phyloP scores from a whole-genome alignment of 208 protist genomes.

The Acanthamoeba lenticulata region DNA sequence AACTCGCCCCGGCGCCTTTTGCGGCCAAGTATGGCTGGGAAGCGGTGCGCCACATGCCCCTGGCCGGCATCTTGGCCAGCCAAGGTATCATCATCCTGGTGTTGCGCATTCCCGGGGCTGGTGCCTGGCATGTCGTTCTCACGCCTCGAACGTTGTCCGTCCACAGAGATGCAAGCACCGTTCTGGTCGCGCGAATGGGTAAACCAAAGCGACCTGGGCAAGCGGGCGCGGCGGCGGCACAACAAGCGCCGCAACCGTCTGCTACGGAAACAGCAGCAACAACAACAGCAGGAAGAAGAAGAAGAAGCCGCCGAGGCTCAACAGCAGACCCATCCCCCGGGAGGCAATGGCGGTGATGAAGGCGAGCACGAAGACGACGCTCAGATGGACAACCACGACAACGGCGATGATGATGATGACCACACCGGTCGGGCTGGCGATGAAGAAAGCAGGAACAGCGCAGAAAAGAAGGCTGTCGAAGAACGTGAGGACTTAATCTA shows the following conservation, averaged over 20 bases:
- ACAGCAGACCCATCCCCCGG: background rate
- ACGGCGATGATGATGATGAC: background rate
- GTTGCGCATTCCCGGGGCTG: background rate
- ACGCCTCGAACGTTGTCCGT: no score
- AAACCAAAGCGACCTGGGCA: background rate
- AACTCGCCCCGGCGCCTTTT: background rate
- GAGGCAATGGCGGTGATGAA: background rate
- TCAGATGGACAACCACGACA: no score
- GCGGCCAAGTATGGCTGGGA: constrained; percentile 13
- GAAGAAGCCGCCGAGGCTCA: background rate
- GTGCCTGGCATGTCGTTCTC: background rate
- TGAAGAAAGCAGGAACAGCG: background rate
- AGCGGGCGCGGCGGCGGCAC: background rate
- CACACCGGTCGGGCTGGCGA: background rate
- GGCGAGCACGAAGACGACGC: no score
- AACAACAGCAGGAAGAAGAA: background rate
- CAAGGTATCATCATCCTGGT: background rate
- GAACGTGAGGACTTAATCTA: background rate
- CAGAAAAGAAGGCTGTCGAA: background rate
- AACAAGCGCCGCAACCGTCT: constrained; percentile 9
- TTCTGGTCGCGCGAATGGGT: constrained; percentile 33
- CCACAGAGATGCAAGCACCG: background rate
- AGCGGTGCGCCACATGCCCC: background rate
- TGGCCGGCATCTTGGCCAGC: background rate
- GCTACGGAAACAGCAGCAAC: background rate